A percentile compares a stretch with the other conserved stretches of the same genome.
Evolutionary conservation across 2,329 filamentous ascomycete species (phyloP).

Genomic region (Colletotrichum incanum): DNA sequence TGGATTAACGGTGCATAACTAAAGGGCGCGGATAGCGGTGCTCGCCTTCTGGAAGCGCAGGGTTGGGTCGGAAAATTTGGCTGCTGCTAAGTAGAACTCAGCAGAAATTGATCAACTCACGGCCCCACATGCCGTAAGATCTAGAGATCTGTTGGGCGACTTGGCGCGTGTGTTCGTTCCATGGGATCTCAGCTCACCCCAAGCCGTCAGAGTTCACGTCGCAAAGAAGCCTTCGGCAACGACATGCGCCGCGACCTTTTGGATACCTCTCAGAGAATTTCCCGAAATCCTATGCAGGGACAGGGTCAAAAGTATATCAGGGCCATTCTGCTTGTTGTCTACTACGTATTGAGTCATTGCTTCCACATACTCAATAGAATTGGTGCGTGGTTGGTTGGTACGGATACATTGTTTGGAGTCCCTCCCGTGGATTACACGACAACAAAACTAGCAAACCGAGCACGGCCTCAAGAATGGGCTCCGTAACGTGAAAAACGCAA

Average conservation of each 20-base stretch:
- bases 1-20: background rate
- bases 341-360: background rate
- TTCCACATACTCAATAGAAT: background rate
- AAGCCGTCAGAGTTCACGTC: background rate
- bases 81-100: background rate
- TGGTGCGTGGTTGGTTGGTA: no score
- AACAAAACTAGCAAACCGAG: background rate
- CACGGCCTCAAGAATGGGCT: background rate
- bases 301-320: background rate
- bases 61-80: background rate
- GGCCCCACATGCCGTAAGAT: background rate
- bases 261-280: background rate
- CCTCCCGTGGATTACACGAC: no score
- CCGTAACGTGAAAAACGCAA: background rate
- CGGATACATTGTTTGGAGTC: no score
- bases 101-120: background rate
- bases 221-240: slow-evolving; percentile 1
- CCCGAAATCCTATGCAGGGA: background rate
- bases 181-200: background rate
- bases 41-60: background rate
- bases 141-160: background rate
- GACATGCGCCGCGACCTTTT: background rate
- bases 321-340: background rate
- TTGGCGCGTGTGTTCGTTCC: background rate
- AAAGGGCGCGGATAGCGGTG: background rate